phyloP scores from a whole-genome alignment of 2,329 filamentous ascomycete species.

The Stagonosporopsis chrysanthemi region DNA sequence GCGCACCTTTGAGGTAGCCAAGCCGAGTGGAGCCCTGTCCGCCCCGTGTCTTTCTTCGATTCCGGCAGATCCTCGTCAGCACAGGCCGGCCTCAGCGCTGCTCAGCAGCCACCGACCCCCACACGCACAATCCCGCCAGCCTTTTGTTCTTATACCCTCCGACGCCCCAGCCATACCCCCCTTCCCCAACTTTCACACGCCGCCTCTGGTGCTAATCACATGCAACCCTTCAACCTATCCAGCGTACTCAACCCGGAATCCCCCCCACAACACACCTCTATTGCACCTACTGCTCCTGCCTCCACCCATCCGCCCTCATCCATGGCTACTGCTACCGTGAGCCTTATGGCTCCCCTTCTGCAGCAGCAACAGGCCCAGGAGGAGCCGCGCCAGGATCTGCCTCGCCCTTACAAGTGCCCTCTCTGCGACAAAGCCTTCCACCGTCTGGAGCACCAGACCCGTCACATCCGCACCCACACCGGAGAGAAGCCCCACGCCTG shows the following conservation, averaged over 20 bases:
- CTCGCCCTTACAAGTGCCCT: slow-evolving; percentile 96
- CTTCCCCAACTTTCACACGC: slow-evolving; percentile 47
- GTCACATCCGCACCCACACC: slow-evolving; percentile 95
- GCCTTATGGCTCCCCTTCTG: slow-evolving; percentile 63
- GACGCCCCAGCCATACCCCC: slow-evolving; percentile 45
- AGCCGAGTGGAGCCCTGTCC: slow-evolving; percentile 32
- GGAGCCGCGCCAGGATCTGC: slow-evolving; percentile 80
- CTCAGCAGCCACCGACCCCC: slow-evolving; percentile 40
- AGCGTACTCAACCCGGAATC: slow-evolving; percentile 51
- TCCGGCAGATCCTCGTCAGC: slow-evolving; percentile 45
- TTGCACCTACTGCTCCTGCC: slow-evolving; percentile 13
- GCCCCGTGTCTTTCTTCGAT: slow-evolving; percentile 33
- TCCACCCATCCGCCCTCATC: slow-evolving; percentile 22
- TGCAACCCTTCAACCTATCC: slow-evolving; percentile 47
- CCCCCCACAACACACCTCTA: slow-evolving; percentile 18
- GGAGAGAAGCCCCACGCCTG: slow-evolving; percentile 98
- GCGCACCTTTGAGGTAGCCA: slow-evolving; percentile 32
- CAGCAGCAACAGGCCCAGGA: slow-evolving; percentile 57
- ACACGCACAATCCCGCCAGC: slow-evolving; percentile 35
- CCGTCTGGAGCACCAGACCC: slow-evolving; percentile 90
- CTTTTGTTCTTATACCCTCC: slow-evolving; percentile 44
- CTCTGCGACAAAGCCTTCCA: slow-evolving; percentile 99
- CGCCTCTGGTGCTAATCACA: slow-evolving; percentile 49
- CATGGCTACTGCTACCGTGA: slow-evolving; percentile 57
- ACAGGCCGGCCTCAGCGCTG: slow-evolving; percentile 31